Base-by-base conservation (phyloP, 2,329 filamentous ascomycete species). In the Aspergillus candidus region DNA sequence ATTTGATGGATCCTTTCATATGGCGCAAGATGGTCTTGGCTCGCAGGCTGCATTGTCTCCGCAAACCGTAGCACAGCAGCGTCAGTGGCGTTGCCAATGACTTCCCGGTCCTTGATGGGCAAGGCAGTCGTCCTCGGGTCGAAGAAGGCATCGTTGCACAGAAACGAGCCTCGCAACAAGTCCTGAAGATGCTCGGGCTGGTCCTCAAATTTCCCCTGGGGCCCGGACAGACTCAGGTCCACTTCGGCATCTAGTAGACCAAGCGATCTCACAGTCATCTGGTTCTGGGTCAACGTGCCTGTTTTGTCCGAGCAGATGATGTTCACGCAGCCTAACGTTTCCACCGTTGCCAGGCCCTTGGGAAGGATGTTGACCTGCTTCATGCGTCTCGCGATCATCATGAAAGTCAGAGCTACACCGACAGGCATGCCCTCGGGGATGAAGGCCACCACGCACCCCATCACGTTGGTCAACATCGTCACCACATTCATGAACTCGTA, bases 241-340 rank as follows among this genome's bases (percentile, higher is more conserved):
- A 49, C 55, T 30, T 55, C 52, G 45, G 45, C 50, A 27, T 62
- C 58, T 1, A 60, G 52, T 42, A 61, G 53, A 11, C 55, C 56
- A 11, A 60, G 41, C 1, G 58, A 60, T 35, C 51, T 55, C 46
- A 88, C 83, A 0, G 77, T 73, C 85, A 88, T 88, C 50, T 80
- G 79, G 48, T 87, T 86, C 74, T 79, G 50, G 62, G 76, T 71
- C 70, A 69, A 46, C 1, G 59, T 65, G 34, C 86, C 85, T 0
- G 85, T 89, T 69, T 88, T 89, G 63, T 89, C 85, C 0, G 83
- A 87, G 62, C 84, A 88, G 31, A 89, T 82, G 8, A 87, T 78
- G 2, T 83, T 86, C 1, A 88, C 84, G 0, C 82, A 77, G 1
- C 86, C 86, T 2, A 89, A 73, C 0, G 84, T 89, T 64, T 89